Conservation (phyloP, 2,329 filamentous ascomycete species). For the Colletotrichum eleusines region DNA sequence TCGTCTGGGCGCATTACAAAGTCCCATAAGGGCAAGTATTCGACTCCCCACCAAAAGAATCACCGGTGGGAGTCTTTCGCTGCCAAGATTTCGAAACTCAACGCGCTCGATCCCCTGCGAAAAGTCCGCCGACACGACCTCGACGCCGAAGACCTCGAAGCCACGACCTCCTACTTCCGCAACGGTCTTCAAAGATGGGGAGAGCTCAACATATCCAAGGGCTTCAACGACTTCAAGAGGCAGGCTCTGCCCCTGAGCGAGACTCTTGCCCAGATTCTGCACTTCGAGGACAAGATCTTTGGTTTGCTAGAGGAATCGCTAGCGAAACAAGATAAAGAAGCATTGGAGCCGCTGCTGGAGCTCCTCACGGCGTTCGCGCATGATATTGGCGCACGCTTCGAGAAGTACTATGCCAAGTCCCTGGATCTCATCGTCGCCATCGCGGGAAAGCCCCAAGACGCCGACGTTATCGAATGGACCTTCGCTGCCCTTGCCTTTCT, state of each 20-base stretch:
- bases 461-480: conserved; percentile 96
- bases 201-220: conserved; percentile 89
- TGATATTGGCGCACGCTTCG: conserved; percentile 88
- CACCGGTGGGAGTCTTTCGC: conserved; percentile 94
- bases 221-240: conserved; percentile 81
- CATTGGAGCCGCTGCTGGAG: conserved; percentile 86
- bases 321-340: conserved; percentile 79
- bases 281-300: conserved; percentile 90
- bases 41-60: conserved; percentile 81
- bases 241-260: conserved; percentile 84
- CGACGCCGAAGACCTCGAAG: conserved; percentile 80
- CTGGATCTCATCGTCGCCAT: conserved; percentile 82
- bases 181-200: conserved; percentile 88
- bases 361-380: conserved; percentile 96
- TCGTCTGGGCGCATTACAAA: conserved; percentile 76
- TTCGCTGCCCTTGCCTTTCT: conserved; percentile 94
- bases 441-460: conserved; percentile 80
- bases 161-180: conserved; percentile 88
- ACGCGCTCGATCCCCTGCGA: conserved; percentile 90
- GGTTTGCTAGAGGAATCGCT: conserved; percentile 81
- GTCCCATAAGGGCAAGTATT: conserved; percentile 76
- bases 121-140: conserved; percentile 87
- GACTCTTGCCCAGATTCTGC: conserved; percentile 90
- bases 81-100: conserved; percentile 89
- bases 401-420: conserved; percentile 84